Conservation (phyloP, 2,329 filamentous ascomycete genomes). For the Phialophora expanda region DNA sequence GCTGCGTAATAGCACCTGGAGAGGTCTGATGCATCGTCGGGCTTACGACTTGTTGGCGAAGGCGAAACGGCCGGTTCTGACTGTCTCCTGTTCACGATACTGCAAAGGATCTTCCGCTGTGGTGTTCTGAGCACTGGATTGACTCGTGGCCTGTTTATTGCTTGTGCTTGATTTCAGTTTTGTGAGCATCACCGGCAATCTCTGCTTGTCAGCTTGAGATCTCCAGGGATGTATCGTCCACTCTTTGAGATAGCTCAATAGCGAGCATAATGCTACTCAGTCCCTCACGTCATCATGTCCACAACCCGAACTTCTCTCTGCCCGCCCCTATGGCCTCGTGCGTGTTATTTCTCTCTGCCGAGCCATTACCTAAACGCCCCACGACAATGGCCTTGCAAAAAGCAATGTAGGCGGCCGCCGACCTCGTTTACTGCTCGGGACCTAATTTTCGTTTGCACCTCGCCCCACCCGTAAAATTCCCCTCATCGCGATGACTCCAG, state of each 20-base stretch:
- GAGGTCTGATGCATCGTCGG: neutral
- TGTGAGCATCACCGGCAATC: neutral
- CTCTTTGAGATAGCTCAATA: neutral
- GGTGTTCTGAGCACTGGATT: conserved; percentile 22
- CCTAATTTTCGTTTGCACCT: neutral
- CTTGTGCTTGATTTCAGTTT: conserved; percentile 10
- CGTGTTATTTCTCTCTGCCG: neutral
- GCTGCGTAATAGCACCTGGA: conserved; percentile 6
- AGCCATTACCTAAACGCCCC: neutral
- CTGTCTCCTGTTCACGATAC: conserved; percentile 29
- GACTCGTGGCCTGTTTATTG: conserved; percentile 33
- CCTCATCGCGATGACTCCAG: conserved; percentile 5
- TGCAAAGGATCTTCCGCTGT: conserved; percentile 8
- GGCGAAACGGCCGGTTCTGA: conserved; percentile 34
- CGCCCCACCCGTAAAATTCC: conserved; percentile 2
- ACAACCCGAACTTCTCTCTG: neutral
- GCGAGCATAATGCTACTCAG: neutral
- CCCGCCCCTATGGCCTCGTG: neutral
- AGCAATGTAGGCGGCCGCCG: neutral
- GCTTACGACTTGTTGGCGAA: conserved; percentile 6
- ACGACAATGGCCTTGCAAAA: neutral
- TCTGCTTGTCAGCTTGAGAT: neutral
- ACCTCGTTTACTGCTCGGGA: neutral
- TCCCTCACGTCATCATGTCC: neutral
- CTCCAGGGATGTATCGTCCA: neutral